These are phyloP conservation scores for Blastobotrys serpentis DNA, from an alignment of 1,139 yeast genomes.

Conservation along the genomic window DNA sequence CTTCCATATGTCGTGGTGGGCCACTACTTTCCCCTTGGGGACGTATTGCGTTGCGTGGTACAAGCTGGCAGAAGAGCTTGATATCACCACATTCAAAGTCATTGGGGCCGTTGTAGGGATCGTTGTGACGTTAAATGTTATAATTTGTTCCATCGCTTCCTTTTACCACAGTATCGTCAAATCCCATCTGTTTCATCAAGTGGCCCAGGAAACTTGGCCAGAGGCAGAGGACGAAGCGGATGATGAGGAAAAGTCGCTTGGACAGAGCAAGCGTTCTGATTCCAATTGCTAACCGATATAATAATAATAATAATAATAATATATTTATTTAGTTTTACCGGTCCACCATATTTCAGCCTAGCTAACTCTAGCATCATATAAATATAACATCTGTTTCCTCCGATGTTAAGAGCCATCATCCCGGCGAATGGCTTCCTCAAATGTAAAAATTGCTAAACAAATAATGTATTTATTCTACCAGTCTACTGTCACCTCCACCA, in stretches of 20 bases:
- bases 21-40: conserved; percentile 87
- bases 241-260: neutral
- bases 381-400: too few species aligned
- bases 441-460: too few species aligned
- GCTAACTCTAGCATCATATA: too few species aligned
- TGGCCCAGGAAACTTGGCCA: conserved; percentile 16
- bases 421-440: too few species aligned
- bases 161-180: conserved; percentile 27
- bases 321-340: too few species aligned
- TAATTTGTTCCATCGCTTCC: conserved; percentile 42
- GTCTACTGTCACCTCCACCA: too few species aligned
- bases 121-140: conserved; percentile 41
- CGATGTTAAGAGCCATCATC: too few species aligned
- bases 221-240: neutral
- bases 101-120: conserved; percentile 62
- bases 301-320: too few species aligned
- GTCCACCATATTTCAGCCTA: too few species aligned
- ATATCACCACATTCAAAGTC: conserved; percentile 55
- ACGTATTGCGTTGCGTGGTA: conserved; percentile 68
- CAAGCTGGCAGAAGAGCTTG: conserved; percentile 48
- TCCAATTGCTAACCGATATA: neutral
- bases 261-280: too few species aligned
- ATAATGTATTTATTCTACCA: too few species aligned
- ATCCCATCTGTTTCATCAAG: conserved; percentile 13
- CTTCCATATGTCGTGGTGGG: conserved; percentile 74